Base-by-base conservation (phyloP, 1,284 basidiomycete species). In the Somion occarium region DNA sequence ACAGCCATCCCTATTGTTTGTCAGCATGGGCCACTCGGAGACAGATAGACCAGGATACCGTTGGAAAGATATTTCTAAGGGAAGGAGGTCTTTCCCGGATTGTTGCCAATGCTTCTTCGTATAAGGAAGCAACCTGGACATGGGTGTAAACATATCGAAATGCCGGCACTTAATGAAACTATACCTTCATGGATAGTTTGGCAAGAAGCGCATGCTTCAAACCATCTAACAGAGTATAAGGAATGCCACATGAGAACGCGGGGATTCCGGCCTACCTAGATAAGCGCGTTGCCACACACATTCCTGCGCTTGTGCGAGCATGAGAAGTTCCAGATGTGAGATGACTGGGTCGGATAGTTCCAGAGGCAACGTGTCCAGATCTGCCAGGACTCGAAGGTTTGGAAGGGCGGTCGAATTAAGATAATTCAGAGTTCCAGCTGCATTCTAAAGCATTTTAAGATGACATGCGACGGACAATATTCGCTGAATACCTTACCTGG, bases 271-370 rank as follows among this genome's bases (percentile, higher is more conserved):
- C 67, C 63, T 63, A 91, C 93, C 89, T 55, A 92, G 71, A 56
- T 90, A 87, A 4, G 93, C 95, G 59, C 89, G 83, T 65, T 97
- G 94, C 95, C 96, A 98, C 49, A 87, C 91, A 63, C 93, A 97
- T 72, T 99, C 96, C 63, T 98, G 95, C 0, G 94, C 95, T 70
- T 98, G 93, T 0, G 93, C 93, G 1, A 98, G 77, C 81, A 93
- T 90, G 50, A 98, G 77, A 56, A 74, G 79, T 59, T 90, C 80
- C 20, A 98, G 64, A 20, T 83, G 76, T 41, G 74, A 74, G 20
- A 93, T 62, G 58, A 88, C 84, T 0, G 79, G 64, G 34, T 73
- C 69, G 0, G 83, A 80, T 45, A 96, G 74, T 67, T 96, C 91
- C 22, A 74, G 61, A 0, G 83, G 79, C 2, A 66, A 63, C 34